Conservation (phyloP, 805 yeast genomes). For the Ogataea henricii region DNA sequence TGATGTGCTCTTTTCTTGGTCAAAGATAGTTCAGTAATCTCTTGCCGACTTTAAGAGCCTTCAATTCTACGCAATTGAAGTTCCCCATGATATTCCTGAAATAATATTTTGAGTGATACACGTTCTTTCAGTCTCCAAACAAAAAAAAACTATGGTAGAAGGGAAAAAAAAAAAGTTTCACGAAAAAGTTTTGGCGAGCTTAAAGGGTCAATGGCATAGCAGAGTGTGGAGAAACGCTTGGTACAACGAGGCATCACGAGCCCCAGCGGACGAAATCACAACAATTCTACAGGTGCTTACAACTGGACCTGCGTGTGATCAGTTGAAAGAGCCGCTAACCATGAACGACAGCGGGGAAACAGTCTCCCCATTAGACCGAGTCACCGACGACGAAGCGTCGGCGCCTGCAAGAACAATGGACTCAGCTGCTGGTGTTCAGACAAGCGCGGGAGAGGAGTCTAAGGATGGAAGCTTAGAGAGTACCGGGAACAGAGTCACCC, state of each 20-base stretch:
- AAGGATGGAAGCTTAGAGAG: background rate
- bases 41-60: background rate
- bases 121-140: background rate
- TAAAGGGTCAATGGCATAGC: background rate
- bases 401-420: background rate
- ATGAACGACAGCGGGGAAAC: conserved; percentile 1
- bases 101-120: background rate
- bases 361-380: background rate
- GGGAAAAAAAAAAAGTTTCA: conserved; percentile 4
- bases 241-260: background rate
- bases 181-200: background rate
- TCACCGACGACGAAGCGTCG: background rate
- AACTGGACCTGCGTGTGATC: background rate
- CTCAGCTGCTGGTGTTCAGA: background rate
- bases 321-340: background rate
- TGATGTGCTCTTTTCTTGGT: too few species aligned
- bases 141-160: conserved; percentile 2
- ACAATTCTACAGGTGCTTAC: background rate
- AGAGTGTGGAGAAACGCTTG: conserved; percentile 1
- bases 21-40: too few species aligned
- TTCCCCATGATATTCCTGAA: conserved; percentile 5
- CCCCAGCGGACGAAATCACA: background rate
- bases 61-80: background rate
- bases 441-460: background rate
- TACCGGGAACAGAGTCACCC: background rate